Percentiles rank a stretch among this genome's conserved stretches.
Evolutionary conservation across 2,329 filamentous ascomycete genomes (phyloP).

Genomic region (Penicillium expansum): DNA sequence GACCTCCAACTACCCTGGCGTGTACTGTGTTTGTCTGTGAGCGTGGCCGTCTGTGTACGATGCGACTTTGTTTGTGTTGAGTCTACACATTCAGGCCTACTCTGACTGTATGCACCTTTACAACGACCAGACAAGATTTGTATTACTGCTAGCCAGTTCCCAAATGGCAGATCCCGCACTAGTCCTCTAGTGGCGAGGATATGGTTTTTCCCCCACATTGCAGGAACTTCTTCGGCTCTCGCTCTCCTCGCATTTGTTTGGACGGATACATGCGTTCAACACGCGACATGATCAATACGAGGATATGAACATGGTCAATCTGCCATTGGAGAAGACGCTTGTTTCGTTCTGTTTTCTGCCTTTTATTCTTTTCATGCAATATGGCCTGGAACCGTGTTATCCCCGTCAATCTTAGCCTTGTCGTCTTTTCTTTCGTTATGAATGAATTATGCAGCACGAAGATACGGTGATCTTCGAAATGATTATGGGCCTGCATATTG

Average conservation of each 20-base stretch:
- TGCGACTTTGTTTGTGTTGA: background rate
- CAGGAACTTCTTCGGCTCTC: background rate
- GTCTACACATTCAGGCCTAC: background rate
- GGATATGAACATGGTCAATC: background rate
- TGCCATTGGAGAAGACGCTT: conserved; percentile 3
- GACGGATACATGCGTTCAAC: conserved; percentile 20
- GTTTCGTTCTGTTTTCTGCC: conserved; percentile 8
- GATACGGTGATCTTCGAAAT: conserved; percentile 4
- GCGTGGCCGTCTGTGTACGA: background rate
- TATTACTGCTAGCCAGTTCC: background rate
- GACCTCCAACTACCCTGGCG: conserved; percentile 1
- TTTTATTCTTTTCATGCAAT: conserved; percentile 14
- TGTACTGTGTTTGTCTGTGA: background rate
- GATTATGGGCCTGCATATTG: background rate
- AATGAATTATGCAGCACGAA: background rate
- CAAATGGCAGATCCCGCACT: background rate
- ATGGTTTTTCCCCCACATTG: background rate
- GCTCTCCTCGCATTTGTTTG: background rate
- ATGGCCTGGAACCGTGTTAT: conserved; percentile 2
- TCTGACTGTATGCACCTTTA: background rate
- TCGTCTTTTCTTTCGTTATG: background rate
- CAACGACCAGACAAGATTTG: conserved; percentile 6
- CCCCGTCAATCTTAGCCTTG: conserved; percentile 3
- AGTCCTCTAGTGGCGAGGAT: conserved; percentile 1
- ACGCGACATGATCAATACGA: conserved; percentile 12